Evolutionary conservation across 768 basidiomycete genomes (phyloP), one percentile per base, ranked within the genome.

Genomic region (Pulveroboletus sp.): DNA sequence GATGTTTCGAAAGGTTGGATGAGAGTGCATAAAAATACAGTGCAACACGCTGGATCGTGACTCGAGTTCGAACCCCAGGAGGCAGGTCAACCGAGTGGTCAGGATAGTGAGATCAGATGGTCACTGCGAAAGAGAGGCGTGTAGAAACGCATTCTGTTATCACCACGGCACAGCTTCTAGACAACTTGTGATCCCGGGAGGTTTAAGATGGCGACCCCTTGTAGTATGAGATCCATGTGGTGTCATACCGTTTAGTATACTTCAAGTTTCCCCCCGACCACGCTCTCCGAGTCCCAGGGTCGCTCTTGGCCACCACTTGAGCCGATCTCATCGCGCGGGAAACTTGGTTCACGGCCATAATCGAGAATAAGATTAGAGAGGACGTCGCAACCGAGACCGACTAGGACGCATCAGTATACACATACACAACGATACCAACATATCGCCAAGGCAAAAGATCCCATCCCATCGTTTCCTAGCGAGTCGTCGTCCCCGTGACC

Each of bases 401-500:
- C n/a, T 17, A 8, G 8, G 36, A 7, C 36, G n/a, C n/a, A 17
- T 37, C 36, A 28, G 17, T 18, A 46, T 5, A 40, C 28, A 18
- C 18, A 42, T 9, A 26, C 8, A 38, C 18, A 43, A 11, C 14
- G 26, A 46, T 27, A 17, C 35, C 15, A 15, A 15, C 21, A 21
- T 21, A 21, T 35, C 33, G 15, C 33, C 33, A 36, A 8, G 43
- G 10, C 28, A 5, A 21, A n/a, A 21, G 18, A 28, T 17, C 0
- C 17, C 14, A 28, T 40, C 38, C 44, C 43, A 9, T 46, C 30
- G 30, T 24, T 41, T 21, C 43, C 28, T 31, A 31, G 24, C 13
- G 42, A 18, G 43, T 11, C 9, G 21, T 5, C 11, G 28, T 4
- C 14, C 13, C 1, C 6, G 48, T 33, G 1, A 83, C 82, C 65